Conservation (phyloP, 2,329 filamentous ascomycete species). For the Talaromyces sp. region DNA sequence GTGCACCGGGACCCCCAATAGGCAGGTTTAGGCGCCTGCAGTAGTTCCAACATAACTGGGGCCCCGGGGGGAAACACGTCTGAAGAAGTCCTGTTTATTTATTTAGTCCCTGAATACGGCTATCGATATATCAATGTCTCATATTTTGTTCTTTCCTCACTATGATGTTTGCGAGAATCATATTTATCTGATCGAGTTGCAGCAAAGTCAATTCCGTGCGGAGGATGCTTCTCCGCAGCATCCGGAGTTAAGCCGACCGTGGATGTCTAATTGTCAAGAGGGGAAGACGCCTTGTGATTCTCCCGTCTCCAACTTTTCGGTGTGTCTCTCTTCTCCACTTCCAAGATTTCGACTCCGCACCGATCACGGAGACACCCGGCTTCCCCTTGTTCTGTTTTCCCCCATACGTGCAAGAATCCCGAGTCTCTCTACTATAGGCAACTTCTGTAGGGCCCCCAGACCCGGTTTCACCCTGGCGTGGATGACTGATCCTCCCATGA, state of each 20-base stretch:
- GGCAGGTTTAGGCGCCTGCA: conserved; percentile 18
- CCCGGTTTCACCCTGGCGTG: conserved; percentile 22
- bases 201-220: conserved; percentile 1
- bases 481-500: conserved; percentile 7
- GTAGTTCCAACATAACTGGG: no score
- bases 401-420: not conserved
- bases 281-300: no score
- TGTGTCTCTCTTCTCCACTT: conserved; percentile 8
- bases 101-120: no score
- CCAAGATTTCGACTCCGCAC: conserved; percentile 22
- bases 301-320: conserved; percentile 20
- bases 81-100: not conserved
- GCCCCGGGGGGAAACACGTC: no score
- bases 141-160: no score
- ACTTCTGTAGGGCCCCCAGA: not conserved
- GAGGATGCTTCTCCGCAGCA: no score
- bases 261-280: no score
- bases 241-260: conserved; percentile 24
- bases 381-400: not conserved
- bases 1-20: conserved; percentile 7
- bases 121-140: no score
- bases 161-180: not conserved
- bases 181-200: not conserved
- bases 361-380: conserved; percentile 19
- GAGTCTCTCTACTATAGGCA: not conserved